Base-by-base conservation (phyloP, 768 basidiomycete species). In the Amanita brunnescens region DNA sequence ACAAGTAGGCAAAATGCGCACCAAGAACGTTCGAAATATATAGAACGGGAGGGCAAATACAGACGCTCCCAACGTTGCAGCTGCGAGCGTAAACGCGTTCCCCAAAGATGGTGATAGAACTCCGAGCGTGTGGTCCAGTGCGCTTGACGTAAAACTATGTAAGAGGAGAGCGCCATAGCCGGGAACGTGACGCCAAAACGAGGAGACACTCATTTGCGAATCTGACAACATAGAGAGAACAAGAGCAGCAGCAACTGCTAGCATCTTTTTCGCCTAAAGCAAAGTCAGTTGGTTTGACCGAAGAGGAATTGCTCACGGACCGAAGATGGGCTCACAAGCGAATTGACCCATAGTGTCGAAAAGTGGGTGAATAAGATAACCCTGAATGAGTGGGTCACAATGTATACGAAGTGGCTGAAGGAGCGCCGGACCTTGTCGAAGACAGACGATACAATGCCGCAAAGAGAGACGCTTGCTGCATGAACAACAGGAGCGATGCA, bases 341-440 rank as follows among this genome's bases (percentile, higher is more conserved):
- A 69, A 48, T 75, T 73, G 43, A 83, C 69, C 84, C 85, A 88
- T 38, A 83, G 67, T 20, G 77, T 69, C 5, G 86, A 81, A 62
- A 85, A 85, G 59, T 87, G 83, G 18, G 79, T 67, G 58, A 90
- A 80, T 30, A 89, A 57, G 38, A 86, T 71, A 29, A 86, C 82
- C 46, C 88, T 91, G 51, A 2, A 55, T 32, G 33, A n/a, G 38
- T 47, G n/a, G 33, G n/a, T 43, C 13, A 41, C 7, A 49, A 21
- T 49, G 32, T 57, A 40, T 38, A 39, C 33, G 26, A 26, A 34
- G 3, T 32, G 30, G 43, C 29, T 32, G 32, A 20, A n/a, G 23
- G 40, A 45, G n/a, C 29, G 32, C 59, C 76, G 47, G 62, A 87
- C 88, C 84, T 79, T 53, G 76, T 71, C 1, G 85, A 75, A 37